Conservation (phyloP, 495 filamentous ascomycete species). For the Penicillium nucicola region DNA sequence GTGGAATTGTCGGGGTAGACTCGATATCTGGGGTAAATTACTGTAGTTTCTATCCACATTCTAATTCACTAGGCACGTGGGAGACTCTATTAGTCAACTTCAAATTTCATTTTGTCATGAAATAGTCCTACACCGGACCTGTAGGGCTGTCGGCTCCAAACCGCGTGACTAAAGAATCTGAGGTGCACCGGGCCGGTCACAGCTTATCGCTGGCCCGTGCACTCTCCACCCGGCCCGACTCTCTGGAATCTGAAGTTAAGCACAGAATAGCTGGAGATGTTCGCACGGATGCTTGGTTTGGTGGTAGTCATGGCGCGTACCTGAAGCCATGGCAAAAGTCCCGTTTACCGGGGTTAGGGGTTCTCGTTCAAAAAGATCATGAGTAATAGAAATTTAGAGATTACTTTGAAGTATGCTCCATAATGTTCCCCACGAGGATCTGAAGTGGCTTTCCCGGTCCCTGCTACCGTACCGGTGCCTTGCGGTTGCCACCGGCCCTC, state of each 20-base stretch:
- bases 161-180: background rate
- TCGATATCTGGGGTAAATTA: no score
- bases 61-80: no score
- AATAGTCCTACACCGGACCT: no score
- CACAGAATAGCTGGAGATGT: background rate
- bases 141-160: background rate
- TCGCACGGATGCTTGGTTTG: background rate
- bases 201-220: constrained; percentile 11
- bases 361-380: background rate
- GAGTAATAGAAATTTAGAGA: background rate
- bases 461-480: constrained; percentile 21
- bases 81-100: no score
- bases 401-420: no score
- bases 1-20: no score
- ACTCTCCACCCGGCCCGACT: constrained; percentile 14
- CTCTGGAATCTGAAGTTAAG: background rate
- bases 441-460: background rate
- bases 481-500: constrained; percentile 25
- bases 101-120: no score
- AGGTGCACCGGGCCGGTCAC: constrained; percentile 12
- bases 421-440: background rate
- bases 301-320: background rate
- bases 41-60: no score
- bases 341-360: no score
- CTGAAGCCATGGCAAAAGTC: background rate